A percentile compares a stretch with the other conserved stretches of the same genome.
phyloP scores from a whole-genome alignment of 2,329 filamentous ascomycete species.

The Onygena corvina region DNA sequence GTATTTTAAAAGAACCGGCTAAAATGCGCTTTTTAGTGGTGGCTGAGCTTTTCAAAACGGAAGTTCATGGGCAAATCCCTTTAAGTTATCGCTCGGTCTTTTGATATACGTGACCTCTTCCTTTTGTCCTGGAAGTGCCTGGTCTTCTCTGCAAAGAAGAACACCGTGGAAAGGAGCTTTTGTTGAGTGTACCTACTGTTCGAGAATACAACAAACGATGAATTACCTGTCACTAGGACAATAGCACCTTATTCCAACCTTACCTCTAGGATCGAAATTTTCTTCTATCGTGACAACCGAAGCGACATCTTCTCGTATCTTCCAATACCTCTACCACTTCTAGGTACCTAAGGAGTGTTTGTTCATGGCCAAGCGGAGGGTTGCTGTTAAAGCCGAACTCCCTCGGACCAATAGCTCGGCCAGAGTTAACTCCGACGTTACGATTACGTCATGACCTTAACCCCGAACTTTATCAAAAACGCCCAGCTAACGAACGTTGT shows the following conservation, averaged over 20 bases:
- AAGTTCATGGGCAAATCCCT: conserved; percentile 98
- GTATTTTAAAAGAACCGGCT: not conserved
- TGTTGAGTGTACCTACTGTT: not conserved
- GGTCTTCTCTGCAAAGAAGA: not conserved
- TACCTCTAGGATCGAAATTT: no score
- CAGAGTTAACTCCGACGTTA: not conserved
- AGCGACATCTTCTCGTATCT: no score
- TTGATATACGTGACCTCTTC: not conserved
- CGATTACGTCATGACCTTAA: not conserved
- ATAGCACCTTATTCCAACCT: not conserved
- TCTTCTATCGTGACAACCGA: no score
- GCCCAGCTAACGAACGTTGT: no score
- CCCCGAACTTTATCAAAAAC: no score
- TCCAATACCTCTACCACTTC: no score
- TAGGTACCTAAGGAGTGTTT: no score
- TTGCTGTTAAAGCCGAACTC: not conserved
- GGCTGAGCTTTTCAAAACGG: conserved; percentile 96
- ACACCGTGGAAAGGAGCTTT: not conserved
- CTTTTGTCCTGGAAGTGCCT: not conserved
- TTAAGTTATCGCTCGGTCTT: conserved; percentile 40
- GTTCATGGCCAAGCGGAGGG: no score
- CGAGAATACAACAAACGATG: conserved; percentile 1
- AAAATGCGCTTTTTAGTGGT: conserved; percentile 58
- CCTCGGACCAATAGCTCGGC: not conserved
- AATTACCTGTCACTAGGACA: not conserved